Base-by-base conservation (phyloP, 495 filamentous ascomycete genomes). In the Penicillium antarcticum region DNA sequence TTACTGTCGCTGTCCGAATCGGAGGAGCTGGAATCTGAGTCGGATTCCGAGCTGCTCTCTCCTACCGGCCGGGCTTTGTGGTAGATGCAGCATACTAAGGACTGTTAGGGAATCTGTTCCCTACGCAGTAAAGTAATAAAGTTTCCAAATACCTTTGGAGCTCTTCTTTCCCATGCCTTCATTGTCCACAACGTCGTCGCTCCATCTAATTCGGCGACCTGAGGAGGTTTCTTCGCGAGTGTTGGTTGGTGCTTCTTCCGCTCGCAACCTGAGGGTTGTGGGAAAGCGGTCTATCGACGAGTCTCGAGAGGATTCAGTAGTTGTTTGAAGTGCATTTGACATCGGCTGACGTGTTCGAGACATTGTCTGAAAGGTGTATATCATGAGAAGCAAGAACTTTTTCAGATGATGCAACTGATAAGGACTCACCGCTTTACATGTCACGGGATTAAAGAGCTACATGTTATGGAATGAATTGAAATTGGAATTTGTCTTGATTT, bases 81-180 rank as follows among this genome's bases (percentile, higher is more conserved):
- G 75, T 97, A 99, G 65, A 97, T 97, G 68, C 94, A 99, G 80
- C 94, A 99, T 18, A 97, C 95, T 97, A 58, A 38, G 9, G 16
- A 17, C 11, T 17, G 31, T 57, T 37, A 40, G 51, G 26, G 3
- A 16, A n/a, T 18, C 34, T 14, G 31, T 31, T 26, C 21, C 16
- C 21, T 12, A 13, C 32, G 26, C 1, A 19, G 29, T 16, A 18
- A 19, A 35, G 17, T 11, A 5, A 26, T 19, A 13, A 24, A 10
- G 42, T 24, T 39, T 18, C 33, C 38, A 60, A 60, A 35, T 63
- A 91, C 92, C 91, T 86, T 99, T 99, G 0, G 87, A 92, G 37
- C 81, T 88, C 73, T 97, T 99, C 70, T 86, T 87, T 5, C 91
- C 91, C 69, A 97, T 79, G 4, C 92, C 92, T 68, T 99, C 94